Conservation (phyloP, 306 rosid species). For the Lotus japonicus region DNA sequence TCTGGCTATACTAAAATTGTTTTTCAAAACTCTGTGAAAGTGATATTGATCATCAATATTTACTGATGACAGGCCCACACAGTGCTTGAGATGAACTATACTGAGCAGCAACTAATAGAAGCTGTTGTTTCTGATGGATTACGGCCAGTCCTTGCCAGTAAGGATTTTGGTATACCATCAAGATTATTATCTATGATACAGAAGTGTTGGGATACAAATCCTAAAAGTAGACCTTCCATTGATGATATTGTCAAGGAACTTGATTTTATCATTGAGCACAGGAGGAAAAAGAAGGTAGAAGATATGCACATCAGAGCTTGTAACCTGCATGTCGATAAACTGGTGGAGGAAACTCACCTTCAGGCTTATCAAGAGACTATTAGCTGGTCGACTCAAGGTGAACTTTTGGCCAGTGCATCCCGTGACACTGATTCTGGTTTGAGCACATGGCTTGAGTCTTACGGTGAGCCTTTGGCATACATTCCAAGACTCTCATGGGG, state of each 20-base stretch:
- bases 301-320: slow-evolving; percentile 23
- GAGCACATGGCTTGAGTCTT: slow-evolving; percentile 36
- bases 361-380: slow-evolving; percentile 49
- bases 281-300: slow-evolving; percentile 34
- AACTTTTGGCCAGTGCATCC: slow-evolving; percentile 37
- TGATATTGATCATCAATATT: slow-evolving; percentile 5
- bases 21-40: neutral
- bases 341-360: slow-evolving; percentile 21
- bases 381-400: slow-evolving; percentile 73
- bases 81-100: slow-evolving; percentile 90
- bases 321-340: slow-evolving; percentile 27
- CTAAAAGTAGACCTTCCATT: slow-evolving; percentile 67
- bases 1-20: neutral
- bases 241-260: slow-evolving; percentile 62
- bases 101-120: slow-evolving; percentile 83
- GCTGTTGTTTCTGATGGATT: slow-evolving; percentile 81
- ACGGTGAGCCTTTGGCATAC: slow-evolving; percentile 36
- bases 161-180: slow-evolving; percentile 59
- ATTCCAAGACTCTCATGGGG: slow-evolving; percentile 77
- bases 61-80: slow-evolving; percentile 81
- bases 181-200: slow-evolving; percentile 53
- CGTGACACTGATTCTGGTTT: slow-evolving; percentile 29
- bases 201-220: slow-evolving; percentile 74
- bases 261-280: slow-evolving; percentile 43
- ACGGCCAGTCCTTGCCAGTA: slow-evolving; percentile 68